These are phyloP conservation scores for Aristolochia contorta DNA, from an alignment of 164 flowering plant genomes.

Conservation along the genomic window DNA sequence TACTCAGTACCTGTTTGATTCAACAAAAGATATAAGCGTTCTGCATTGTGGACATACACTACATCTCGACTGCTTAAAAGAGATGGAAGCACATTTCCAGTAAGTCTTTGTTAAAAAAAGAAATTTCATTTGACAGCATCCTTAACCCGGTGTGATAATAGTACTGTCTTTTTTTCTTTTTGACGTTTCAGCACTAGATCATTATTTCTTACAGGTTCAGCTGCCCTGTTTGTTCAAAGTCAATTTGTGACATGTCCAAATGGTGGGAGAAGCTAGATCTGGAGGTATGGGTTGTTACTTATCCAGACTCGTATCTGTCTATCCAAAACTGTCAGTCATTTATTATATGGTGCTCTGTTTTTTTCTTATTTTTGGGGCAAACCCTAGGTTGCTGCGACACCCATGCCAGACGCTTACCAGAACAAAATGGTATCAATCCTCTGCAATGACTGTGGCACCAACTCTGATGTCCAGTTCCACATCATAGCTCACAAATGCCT, in stretches of 20 bases:
- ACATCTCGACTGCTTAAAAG: slow-evolving; percentile 67
- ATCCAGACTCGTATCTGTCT: not conserved
- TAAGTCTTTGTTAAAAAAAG: slow-evolving; percentile 15
- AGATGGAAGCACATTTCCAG: slow-evolving; percentile 64
- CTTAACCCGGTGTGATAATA: not conserved
- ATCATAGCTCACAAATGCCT: slow-evolving; percentile 66
- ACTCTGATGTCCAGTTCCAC: slow-evolving; percentile 61
- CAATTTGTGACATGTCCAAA: slow-evolving; percentile 64
- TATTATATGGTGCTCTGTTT: not conserved
- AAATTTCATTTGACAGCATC: not conserved
- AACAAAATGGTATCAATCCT: slow-evolving; percentile 86
- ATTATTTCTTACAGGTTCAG: slow-evolving; percentile 39
- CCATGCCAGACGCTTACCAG: slow-evolving; percentile 63
- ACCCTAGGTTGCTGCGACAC: slow-evolving; percentile 59
- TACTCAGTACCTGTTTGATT: slow-evolving; percentile 77
- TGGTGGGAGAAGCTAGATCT: slow-evolving; percentile 64
- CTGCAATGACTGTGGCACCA: slow-evolving; percentile 76
- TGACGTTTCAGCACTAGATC: not conserved
- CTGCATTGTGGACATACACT: slow-evolving; percentile 77
- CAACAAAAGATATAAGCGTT: slow-evolving; percentile 55
- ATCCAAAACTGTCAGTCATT: too few relatives aligned
- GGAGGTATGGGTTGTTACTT: slow-evolving; percentile 35
- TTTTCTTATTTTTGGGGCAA: not conserved
- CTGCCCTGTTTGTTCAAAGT: slow-evolving; percentile 79
- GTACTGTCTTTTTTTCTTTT: too few relatives aligned